A percentile compares a stretch with the other conserved stretches of the same genome.
phyloP scores from a whole-genome alignment of 805 yeast genomes.

The Myxozyma melibiosi region DNA sequence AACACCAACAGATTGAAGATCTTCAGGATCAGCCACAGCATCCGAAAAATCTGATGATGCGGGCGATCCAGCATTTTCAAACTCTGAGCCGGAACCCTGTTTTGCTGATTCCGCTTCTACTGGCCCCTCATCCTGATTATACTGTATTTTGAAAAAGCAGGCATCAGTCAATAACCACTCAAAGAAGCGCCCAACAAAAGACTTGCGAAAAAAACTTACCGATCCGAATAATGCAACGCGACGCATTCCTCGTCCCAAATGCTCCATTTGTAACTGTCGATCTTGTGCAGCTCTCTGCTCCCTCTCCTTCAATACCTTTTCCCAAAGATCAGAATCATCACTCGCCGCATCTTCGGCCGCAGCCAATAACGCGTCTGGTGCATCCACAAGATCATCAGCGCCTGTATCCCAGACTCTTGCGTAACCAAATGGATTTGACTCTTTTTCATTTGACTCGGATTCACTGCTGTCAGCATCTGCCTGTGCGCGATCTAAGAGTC shows the following conservation, averaged over 20 bases:
- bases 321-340: conserved; percentile 27
- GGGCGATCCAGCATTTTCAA: no score
- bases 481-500: conserved; percentile 67
- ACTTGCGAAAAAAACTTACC: conserved; percentile 7
- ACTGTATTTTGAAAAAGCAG: no score
- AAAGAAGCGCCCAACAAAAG: no score
- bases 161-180: no score
- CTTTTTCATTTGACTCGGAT: neutral
- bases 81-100: no score
- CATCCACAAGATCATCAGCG: conserved; percentile 4
- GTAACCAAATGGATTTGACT: conserved; percentile 11
- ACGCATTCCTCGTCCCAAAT: conserved; percentile 29
- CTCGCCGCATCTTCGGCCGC: conserved; percentile 2
- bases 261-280: neutral
- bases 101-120: no score
- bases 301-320: conserved; percentile 18
- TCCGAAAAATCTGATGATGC: neutral
- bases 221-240: neutral
- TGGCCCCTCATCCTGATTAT: no score
- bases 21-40: neutral
- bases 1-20: neutral
- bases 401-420: conserved; percentile 29
- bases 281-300: conserved; percentile 7
- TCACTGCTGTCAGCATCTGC: conserved; percentile 47
- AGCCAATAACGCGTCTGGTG: neutral